Percentiles rank a stretch among this genome's conserved stretches.
phyloP scores from a whole-genome alignment of 192 early-diverging fungal species.

The Umbelopsis ramanniana region DNA sequence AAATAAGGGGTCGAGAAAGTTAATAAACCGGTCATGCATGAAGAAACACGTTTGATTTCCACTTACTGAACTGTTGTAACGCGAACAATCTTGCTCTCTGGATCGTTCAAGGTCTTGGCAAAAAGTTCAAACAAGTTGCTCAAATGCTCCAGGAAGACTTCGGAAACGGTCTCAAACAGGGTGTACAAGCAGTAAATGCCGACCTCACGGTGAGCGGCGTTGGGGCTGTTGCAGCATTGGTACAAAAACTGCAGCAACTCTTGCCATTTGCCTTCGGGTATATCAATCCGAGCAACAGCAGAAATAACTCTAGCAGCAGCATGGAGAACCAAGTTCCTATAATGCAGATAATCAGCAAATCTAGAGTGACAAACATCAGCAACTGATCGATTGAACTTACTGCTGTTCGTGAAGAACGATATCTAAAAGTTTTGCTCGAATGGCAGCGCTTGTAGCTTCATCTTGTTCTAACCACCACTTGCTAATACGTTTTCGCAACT shows the following conservation, averaged over 20 bases:
- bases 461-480: conserved; percentile 80
- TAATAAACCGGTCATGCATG: background rate
- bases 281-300: conserved; percentile 81
- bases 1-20: background rate
- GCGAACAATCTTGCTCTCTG: conserved; percentile 80
- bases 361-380: background rate
- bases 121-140: conserved; percentile 78
- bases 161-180: conserved; percentile 85
- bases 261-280: conserved; percentile 78
- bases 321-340: conserved; percentile 73
- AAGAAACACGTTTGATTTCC: conserved; percentile 6
- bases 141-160: conserved; percentile 64
- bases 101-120: conserved; percentile 72
- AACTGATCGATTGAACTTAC: conserved; percentile 41
- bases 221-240: conserved; percentile 75
- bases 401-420: conserved; percentile 75
- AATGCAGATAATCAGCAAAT: background rate
- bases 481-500: conserved; percentile 81
- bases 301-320: conserved; percentile 87
- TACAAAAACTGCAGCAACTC: conserved; percentile 82
- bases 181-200: conserved; percentile 87
- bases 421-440: conserved; percentile 73
- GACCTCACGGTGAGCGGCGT: conserved; percentile 79
- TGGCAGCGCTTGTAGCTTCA: conserved; percentile 52
- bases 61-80: conserved; percentile 76